Evolutionary conservation across 129 eudicot species (phyloP).

Genomic region (Erigeron canadensis): DNA sequence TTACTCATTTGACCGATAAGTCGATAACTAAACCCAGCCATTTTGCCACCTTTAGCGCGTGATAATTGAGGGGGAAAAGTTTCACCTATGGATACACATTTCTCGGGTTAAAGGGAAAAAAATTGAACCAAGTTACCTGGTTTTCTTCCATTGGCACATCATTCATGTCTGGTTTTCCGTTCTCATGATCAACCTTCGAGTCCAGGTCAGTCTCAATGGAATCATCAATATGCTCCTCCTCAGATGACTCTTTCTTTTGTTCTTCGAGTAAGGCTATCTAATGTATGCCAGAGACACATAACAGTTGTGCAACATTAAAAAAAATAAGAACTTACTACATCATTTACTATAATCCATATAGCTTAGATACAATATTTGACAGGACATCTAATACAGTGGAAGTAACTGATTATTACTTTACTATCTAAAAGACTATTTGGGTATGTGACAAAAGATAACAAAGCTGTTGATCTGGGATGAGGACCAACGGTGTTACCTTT

Average conservation of each 20-base stretch:
- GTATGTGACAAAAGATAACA: not conserved
- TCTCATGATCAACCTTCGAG: conserved; percentile 44
- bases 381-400: not conserved
- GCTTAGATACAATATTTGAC: not conserved
- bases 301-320: not conserved
- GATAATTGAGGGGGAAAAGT: no score
- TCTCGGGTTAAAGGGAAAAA: not conserved
- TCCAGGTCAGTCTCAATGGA: conserved; percentile 42
- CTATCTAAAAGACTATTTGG: not conserved
- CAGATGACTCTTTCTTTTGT: conserved; percentile 58
- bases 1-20: no score
- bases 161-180: conserved; percentile 80
- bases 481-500: not conserved
- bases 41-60: not conserved
- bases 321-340: not conserved
- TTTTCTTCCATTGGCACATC: conserved; percentile 84
- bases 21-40: not conserved
- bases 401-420: conserved; percentile 7
- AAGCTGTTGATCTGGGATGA: no score
- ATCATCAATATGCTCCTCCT: conserved; percentile 68
- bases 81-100: no score
- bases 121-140: conserved; percentile 43
- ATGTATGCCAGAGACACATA: conserved; percentile 22
- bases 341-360: not conserved
- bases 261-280: conserved; percentile 81